Conservation (phyloP, 1,139 yeast genomes). For the Candida mesenterica region DNA sequence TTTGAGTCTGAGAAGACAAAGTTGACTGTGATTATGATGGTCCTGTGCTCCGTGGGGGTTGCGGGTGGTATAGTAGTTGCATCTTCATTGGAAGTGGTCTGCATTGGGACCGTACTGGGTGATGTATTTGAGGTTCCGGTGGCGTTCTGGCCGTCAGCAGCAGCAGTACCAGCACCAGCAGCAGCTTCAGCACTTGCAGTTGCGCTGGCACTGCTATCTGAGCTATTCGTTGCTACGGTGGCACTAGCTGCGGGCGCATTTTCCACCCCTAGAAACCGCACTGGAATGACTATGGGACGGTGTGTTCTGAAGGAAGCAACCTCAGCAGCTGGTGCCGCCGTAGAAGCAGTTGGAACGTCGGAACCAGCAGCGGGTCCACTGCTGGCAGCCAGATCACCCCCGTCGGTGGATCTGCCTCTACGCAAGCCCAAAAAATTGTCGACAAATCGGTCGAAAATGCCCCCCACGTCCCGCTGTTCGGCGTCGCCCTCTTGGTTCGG, state of each 20-base stretch:
- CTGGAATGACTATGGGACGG: neutral
- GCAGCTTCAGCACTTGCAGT: too few species aligned
- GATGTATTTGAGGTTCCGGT: too few species aligned
- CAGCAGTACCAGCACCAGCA: neutral
- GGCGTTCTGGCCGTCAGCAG: too few species aligned
- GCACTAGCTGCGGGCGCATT: slow-evolving; percentile 2
- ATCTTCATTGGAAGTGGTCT: too few species aligned
- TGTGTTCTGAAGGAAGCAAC: neutral
- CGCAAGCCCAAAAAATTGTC: slow-evolving; percentile 15
- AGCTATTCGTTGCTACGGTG: too few species aligned
- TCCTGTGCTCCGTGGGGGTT: slow-evolving; percentile 13
- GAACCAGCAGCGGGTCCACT: neutral
- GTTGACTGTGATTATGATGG: slow-evolving; percentile 45
- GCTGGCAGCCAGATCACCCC: neutral
- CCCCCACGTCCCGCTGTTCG: slow-evolving; percentile 4
- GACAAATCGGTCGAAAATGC: slow-evolving; percentile 17
- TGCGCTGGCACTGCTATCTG: too few species aligned
- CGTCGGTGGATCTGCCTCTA: slow-evolving; percentile 1
- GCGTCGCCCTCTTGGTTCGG: neutral
- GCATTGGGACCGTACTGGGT: too few species aligned
- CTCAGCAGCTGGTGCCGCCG: neutral
- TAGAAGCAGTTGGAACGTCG: neutral
- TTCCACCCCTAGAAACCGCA: neutral
- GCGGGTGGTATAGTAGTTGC: slow-evolving; percentile 1
- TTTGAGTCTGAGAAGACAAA: slow-evolving; percentile 46